Evolutionary conservation across 768 basidiomycete species (phyloP).

Genomic region (Mycena capillaripes): DNA sequence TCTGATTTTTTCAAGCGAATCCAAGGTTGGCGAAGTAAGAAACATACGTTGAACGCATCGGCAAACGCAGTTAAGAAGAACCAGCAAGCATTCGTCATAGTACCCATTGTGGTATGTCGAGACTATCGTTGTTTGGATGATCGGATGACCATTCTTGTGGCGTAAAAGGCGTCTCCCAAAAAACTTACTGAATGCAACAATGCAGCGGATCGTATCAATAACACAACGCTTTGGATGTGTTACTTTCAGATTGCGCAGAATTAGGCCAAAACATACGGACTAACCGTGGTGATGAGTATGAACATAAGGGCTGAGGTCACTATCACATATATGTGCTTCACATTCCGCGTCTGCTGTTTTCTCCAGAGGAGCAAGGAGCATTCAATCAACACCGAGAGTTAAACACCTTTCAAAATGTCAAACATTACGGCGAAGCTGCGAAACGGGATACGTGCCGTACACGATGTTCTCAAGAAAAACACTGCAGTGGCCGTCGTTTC

Average conservation of each 20-base stretch:
- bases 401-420: background rate
- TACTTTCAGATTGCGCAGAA: background rate
- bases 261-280: background rate
- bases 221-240: background rate
- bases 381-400: conserved; percentile 1
- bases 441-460: background rate
- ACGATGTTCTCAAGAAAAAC: conserved; percentile 7
- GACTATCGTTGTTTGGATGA: background rate
- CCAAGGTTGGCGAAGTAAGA: no score
- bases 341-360: background rate
- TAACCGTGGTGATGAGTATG: conserved; percentile 7
- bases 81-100: background rate
- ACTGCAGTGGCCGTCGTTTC: background rate
- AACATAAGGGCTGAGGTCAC: background rate
- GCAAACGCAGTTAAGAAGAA: background rate
- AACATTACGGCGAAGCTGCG: no score
- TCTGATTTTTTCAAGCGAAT: background rate
- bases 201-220: conserved; percentile 1
- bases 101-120: background rate
- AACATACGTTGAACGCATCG: no score
- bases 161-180: no score
- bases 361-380: background rate
- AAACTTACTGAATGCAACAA: conserved; percentile 1
- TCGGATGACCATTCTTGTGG: no score
- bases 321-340: background rate